Evolutionary conservation across 768 basidiomycete species (phyloP), one percentile per base, ranked within the genome.

Genomic region (Pisolithus microcarpus): DNA sequence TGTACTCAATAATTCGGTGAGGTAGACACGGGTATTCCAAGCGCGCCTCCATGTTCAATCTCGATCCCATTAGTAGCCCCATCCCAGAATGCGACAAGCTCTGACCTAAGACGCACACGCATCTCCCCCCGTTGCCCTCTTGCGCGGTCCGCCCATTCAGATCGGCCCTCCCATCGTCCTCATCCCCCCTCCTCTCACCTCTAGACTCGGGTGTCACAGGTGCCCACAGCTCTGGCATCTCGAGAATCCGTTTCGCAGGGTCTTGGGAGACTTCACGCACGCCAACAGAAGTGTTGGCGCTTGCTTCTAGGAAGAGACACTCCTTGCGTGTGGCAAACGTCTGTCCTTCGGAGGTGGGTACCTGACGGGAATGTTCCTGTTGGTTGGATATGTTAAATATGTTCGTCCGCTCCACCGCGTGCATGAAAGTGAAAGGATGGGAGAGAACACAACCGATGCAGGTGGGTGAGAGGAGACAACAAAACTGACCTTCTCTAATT

Each of bases 231-330:
- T 84, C 85, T 0, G 90, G 88, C 0, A 87, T 90, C 36, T 89
- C 87, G 47, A 94, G 58, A 53, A 95, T 94, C 69, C 78, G 76
- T 62, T 79, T 77, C 21, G 96, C 92, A 5, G 95, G 80, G 49
- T 87, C 84, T 38, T 76, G 70, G 60, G 86, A 86, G 2, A 85
- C 82, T 42, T 91, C 88, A 28, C 74, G 75, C 6, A 97, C 93
- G 15, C 87, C 85, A 0, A 88, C 74, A 7, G 85, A 80, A 0
- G 91, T 95, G 80, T 97, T 97, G 0, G 95, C 95, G 0, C 86
- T 90, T 1, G 91, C 84, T 70, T 98, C 95, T 39, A 97, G 73
- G 69, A 98, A 98, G 42, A 92, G 71, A 18, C 85, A 87, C n/a
- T 80, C 79, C 78, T 91, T 91, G 30, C 87, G 78, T 21, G 73